Evolutionary conservation across 2,329 filamentous ascomycete genomes (phyloP).

Genomic region (Trichoderma sp.): DNA sequence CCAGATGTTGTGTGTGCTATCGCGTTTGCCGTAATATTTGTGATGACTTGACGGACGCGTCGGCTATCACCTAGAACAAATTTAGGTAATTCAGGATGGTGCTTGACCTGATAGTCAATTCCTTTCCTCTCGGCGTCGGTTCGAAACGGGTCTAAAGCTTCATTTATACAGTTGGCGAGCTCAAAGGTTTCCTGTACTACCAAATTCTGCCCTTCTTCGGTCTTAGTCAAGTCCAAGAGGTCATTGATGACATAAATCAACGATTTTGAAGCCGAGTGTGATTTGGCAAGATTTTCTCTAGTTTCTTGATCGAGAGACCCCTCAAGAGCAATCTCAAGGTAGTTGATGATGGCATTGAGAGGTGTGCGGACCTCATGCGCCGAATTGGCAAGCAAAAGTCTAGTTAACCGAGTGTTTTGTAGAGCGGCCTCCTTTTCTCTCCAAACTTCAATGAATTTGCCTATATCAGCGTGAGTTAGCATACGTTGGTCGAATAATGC

Average conservation of each 20-base stretch:
- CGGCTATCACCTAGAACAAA: conserved; percentile 76
- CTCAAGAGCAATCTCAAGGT: conserved; percentile 85
- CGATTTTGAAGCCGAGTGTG: conserved; percentile 88
- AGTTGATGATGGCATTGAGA: conserved; percentile 91
- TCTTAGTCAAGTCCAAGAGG: conserved; percentile 81
- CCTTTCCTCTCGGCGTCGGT: conserved; percentile 74
- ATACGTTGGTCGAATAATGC: not conserved
- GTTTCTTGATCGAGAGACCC: conserved; percentile 77
- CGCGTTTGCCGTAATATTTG: conserved; percentile 81
- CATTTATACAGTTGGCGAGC: conserved; percentile 65
- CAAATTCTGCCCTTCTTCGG: conserved; percentile 74
- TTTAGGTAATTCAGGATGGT: conserved; percentile 66
- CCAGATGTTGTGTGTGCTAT: conserved; percentile 72
- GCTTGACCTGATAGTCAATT: conserved; percentile 65
- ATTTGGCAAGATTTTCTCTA: conserved; percentile 77
- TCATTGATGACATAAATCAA: conserved; percentile 94
- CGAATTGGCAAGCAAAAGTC: conserved; percentile 77
- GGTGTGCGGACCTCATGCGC: conserved; percentile 90
- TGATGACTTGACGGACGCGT: conserved; percentile 76
- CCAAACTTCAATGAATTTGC: conserved; percentile 88
- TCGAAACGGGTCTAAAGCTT: conserved; percentile 72
- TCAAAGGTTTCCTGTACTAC: conserved; percentile 81
- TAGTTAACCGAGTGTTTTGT: conserved; percentile 77
- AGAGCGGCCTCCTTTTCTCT: conserved; percentile 82
- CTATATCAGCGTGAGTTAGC: conserved; percentile 27